Percentiles rank a stretch among this genome's conserved stretches.
Conservation (phyloP, 768 basidiomycete genomes). For the Suillus weaverae region DNA sequence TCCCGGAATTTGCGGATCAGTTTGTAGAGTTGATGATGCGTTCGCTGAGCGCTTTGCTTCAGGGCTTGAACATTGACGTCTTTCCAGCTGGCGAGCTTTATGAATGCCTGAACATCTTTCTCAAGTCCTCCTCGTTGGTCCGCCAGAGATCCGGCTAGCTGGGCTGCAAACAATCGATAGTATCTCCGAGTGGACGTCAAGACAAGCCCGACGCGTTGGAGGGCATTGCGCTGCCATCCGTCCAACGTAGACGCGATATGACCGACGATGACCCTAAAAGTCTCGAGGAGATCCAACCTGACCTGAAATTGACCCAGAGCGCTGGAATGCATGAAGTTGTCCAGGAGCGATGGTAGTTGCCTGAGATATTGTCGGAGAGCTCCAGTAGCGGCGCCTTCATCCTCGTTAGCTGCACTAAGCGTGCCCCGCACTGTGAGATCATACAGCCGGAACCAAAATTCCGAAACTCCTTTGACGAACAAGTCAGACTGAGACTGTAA, state of each 20-base stretch:
- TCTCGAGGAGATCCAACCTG: constrained; percentile 65
- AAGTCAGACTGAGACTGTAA: constrained; percentile 65
- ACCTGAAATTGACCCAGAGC: constrained; percentile 82
- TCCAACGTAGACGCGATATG: constrained; percentile 36
- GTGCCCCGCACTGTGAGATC: constrained; percentile 71
- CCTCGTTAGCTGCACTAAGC: constrained; percentile 46
- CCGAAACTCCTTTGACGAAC: constrained; percentile 47
- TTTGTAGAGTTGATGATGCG: constrained; percentile 90
- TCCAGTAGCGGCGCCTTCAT: constrained; percentile 29
- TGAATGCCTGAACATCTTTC: constrained; percentile 77
- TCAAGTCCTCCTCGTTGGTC: constrained; percentile 65
- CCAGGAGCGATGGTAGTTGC: constrained; percentile 72
- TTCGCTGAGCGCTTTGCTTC: constrained; percentile 85
- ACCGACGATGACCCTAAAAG: constrained; percentile 58
- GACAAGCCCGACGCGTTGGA: constrained; percentile 56
- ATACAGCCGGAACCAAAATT: constrained; percentile 93
- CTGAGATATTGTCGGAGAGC: constrained; percentile 54
- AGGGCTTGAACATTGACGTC: constrained; percentile 94
- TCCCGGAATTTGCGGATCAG: constrained; percentile 91
- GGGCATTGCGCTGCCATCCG: constrained; percentile 26
- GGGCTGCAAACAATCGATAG: constrained; percentile 59
- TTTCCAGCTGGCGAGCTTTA: constrained; percentile 98
- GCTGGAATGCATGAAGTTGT: constrained; percentile 71
- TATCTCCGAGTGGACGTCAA: constrained; percentile 60
- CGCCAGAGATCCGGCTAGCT: constrained; percentile 48